Evolutionary conservation across 2,329 filamentous ascomycete genomes (phyloP).

Genomic region (Ophiostoma populinum): DNA sequence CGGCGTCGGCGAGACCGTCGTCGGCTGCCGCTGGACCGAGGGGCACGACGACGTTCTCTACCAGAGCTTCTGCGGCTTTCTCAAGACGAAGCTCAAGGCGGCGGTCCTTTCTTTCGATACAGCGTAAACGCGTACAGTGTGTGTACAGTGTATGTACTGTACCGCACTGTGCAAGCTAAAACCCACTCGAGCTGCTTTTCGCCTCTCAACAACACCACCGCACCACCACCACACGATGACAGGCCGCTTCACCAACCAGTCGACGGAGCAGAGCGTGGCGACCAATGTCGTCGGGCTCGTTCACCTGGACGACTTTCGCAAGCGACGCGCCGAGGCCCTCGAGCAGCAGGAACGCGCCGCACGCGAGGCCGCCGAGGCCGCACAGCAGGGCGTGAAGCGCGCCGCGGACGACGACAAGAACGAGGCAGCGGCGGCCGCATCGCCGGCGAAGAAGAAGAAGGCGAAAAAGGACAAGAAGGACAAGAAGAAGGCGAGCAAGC

Average conservation of each 20-base stretch:
- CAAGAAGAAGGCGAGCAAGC: constrained; percentile 30
- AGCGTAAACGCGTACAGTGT: too few relatives aligned
- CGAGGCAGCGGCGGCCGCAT: constrained; percentile 10
- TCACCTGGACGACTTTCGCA: constrained; percentile 82
- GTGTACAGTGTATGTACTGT: too few relatives aligned
- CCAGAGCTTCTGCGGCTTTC: constrained; percentile 73
- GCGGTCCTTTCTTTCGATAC: neutral
- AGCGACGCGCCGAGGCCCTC: constrained; percentile 83
- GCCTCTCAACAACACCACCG: too few relatives aligned
- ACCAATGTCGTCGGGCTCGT: constrained; percentile 83
- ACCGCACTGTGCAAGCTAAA: too few relatives aligned
- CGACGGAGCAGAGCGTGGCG: constrained; percentile 67
- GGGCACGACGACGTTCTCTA: constrained; percentile 59
- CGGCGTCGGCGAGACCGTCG: constrained; percentile 22
- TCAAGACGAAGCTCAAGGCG: constrained; percentile 36
- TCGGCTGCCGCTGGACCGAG: constrained; percentile 53
- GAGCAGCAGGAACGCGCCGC: constrained; percentile 72
- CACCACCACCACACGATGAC: too few relatives aligned
- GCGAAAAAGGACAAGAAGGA: constrained; percentile 22
- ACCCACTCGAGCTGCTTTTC: too few relatives aligned
- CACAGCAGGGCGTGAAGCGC: constrained; percentile 5
- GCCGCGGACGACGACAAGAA: constrained; percentile 26
- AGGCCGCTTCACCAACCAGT: constrained; percentile 63
- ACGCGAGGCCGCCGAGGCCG: constrained; percentile 36
- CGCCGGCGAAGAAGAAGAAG: constrained; percentile 25